Evolutionary conservation across 2,329 filamentous ascomycete species (phyloP), one percentile per base, ranked within the genome.

Genomic region (Fusarium dlaminii): DNA sequence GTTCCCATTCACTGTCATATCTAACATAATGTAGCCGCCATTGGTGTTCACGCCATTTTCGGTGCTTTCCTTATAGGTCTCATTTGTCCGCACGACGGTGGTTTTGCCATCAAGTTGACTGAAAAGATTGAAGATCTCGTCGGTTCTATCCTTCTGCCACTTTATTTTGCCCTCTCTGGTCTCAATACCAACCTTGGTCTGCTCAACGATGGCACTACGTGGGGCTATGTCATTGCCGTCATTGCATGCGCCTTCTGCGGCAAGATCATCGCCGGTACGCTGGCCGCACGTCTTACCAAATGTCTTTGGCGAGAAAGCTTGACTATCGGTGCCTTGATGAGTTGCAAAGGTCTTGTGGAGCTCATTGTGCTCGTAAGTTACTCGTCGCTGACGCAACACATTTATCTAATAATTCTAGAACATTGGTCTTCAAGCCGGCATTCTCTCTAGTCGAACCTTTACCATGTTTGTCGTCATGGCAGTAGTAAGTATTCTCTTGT

Each of bases 391-490:
- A 0, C 2, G 12, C 12, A 22, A 6, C 5, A 2, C 37, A 20
- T 1, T 5, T 8, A 5, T 15, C 62, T 73, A 37, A 72, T 36
- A 22, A 14, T 4, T 34, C 7, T 29, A 90, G 88, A 90, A 90
- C 75, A 89, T 98, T 76, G 94, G 95, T 49, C 87, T 95, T 6
- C 91, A 96, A 84, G 94, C 95, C 27, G 90, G 90, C 40, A 97
- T 97, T 69, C 86, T 98, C 24, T 95, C 93, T 66, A 88, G 87
- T 1, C 87, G 93, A 22, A 97, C 94, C 0, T 98, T 98, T 78
- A 97, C 95, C 59, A 97, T 98, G 62, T 97, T 98, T 76, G 94
- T 98, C 29, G 93, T 98, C 78, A 98, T 98, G 95, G 95, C 95
- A 14, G 86, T 97, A 5, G 86, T 77, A 76, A 51, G 75, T 52